Conservation (phyloP, 139 green algal species). For the Micractinium sp. region DNA sequence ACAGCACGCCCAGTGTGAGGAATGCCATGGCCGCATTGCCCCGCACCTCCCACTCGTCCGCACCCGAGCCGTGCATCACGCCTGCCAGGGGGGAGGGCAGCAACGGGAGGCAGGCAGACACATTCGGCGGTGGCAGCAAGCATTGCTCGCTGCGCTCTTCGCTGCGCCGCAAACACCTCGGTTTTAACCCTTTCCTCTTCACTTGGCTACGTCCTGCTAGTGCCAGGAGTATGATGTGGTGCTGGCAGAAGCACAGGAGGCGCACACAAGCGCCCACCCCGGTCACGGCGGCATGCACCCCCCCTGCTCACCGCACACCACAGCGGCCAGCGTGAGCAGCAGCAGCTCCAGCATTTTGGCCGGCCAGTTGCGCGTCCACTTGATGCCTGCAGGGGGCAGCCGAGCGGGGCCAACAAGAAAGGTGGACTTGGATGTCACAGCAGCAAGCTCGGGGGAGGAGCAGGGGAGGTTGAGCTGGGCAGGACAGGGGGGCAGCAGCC, state of each 20-base stretch:
- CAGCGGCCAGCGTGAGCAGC: conserved; percentile 49
- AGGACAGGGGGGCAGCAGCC: background rate
- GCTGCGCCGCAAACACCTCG: too few relatives aligned
- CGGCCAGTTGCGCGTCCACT: conserved; percentile 54
- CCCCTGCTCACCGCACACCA: conserved; percentile 41
- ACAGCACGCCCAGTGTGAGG: conserved; percentile 53
- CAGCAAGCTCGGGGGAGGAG: background rate
- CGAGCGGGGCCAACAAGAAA: background rate
- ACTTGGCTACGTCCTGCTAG: too few relatives aligned
- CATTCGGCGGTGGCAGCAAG: too few relatives aligned
- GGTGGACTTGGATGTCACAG: background rate
- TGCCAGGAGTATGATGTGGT: too few relatives aligned
- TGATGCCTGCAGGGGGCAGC: conserved; percentile 27
- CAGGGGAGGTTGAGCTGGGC: background rate
- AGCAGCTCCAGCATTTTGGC: conserved; percentile 57
- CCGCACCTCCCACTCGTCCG: conserved; percentile 40
- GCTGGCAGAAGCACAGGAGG: too few relatives aligned
- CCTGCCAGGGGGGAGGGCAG: conserved; percentile 21
- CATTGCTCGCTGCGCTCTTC: too few relatives aligned
- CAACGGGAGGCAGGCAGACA: too few relatives aligned
- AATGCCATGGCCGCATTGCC: conserved; percentile 50
- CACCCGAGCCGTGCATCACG: conserved; percentile 51
- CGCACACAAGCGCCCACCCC: background rate
- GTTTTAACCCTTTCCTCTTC: too few relatives aligned
- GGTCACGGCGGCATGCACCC: background rate